Percentiles rank a stretch among this genome's conserved stretches.
Evolutionary conservation across 495 filamentous ascomycete genomes (phyloP).

Genomic region (Aspergillus affinis): DNA sequence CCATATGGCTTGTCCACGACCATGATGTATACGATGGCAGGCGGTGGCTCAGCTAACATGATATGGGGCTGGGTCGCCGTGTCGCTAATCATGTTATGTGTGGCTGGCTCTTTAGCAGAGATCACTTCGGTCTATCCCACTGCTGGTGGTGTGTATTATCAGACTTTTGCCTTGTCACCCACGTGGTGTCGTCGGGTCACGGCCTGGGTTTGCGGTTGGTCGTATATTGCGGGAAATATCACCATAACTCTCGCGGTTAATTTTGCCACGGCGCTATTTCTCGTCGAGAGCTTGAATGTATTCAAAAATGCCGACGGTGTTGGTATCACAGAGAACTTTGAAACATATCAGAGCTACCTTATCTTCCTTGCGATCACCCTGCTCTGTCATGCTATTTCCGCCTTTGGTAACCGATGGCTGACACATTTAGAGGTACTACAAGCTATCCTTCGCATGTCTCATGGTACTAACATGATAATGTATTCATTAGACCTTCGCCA

Average conservation of each 20-base stretch:
- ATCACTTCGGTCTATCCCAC: slow-evolving; percentile 66
- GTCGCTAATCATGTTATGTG: slow-evolving; percentile 59
- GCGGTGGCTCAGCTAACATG: slow-evolving; percentile 58
- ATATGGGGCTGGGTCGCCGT: slow-evolving; percentile 63
- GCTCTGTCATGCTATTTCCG: slow-evolving; percentile 28
- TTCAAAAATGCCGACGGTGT: slow-evolving; percentile 41
- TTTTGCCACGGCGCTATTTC: slow-evolving; percentile 25
- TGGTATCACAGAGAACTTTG: slow-evolving; percentile 22
- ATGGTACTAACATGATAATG: slow-evolving; percentile 27
- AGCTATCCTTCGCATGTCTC: slow-evolving; percentile 33
- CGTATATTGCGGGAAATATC: slow-evolving; percentile 67
- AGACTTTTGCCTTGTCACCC: slow-evolving; percentile 55
- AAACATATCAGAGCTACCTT: slow-evolving; percentile 48
- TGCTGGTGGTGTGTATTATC: slow-evolving; percentile 61
- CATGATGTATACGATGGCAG: slow-evolving; percentile 56
- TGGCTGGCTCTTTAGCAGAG: slow-evolving; percentile 64
- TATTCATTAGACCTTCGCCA: slow-evolving; percentile 56
- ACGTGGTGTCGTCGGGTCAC: slow-evolving; percentile 53
- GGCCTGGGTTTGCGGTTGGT: slow-evolving; percentile 66
- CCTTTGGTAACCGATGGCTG: slow-evolving; percentile 25
- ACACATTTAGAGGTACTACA: slow-evolving; percentile 41
- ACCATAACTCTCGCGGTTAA: slow-evolving; percentile 39
- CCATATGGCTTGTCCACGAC: slow-evolving; percentile 65
- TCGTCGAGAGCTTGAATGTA: slow-evolving; percentile 28
- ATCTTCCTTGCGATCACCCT: slow-evolving; percentile 59